Evolutionary conservation across 352 stramenopile species (phyloP).

Genomic region (Phytophthora uliginosa): DNA sequence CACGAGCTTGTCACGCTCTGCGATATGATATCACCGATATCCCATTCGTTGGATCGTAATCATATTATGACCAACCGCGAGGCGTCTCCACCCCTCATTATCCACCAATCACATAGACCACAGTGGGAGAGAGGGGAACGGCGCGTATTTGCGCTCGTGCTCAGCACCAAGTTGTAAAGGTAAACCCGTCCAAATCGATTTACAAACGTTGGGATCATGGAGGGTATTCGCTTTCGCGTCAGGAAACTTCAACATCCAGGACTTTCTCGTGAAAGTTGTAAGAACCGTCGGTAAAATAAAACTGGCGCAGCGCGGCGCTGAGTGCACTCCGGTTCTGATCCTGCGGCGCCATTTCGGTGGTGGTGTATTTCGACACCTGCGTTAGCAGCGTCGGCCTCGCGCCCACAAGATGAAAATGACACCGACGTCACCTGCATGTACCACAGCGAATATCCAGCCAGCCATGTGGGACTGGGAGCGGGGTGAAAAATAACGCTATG

Average conservation of each 20-base stretch:
- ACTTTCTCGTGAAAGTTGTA: constrained; percentile 2
- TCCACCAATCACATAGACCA: background rate
- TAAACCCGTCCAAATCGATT: background rate
- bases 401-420: background rate
- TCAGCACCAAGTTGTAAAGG: background rate
- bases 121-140: background rate
- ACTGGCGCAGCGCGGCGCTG: background rate
- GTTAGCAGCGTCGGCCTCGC: background rate
- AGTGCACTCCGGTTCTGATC: background rate
- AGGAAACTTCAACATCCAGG: background rate
- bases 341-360: background rate
- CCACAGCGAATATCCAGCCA: background rate
- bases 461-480: background rate
- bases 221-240: background rate
- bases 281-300: constrained; percentile 3
- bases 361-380: background rate
- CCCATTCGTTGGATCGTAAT: background rate
- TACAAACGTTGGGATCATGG: background rate
- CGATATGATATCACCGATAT: no score
- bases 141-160: background rate
- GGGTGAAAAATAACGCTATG: constrained; percentile 6
- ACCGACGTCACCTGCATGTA: no score
- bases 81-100: background rate
- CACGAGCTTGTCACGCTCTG: background rate
- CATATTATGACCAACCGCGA: background rate